phyloP scores from a whole-genome alignment of 2,329 filamentous ascomycete genomes.

The Aspergillus flavus region DNA sequence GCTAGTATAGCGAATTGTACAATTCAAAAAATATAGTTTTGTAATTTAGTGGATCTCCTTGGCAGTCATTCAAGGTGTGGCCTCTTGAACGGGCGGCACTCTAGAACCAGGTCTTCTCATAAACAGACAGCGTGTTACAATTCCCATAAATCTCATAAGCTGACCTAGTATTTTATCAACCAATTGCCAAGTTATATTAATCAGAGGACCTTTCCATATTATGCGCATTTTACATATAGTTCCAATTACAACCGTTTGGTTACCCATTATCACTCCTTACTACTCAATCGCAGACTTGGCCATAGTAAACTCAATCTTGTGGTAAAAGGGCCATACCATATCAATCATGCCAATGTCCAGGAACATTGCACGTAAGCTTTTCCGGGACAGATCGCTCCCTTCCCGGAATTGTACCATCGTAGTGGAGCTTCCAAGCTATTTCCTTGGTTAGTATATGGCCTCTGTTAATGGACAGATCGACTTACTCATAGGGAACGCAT shows the following conservation, averaged over 20 bases:
- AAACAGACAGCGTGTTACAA: not conserved
- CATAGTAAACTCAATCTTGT: not conserved
- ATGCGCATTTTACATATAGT: not conserved
- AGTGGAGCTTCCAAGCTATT: not conserved
- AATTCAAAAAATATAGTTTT: no score
- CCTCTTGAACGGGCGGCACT: no score
- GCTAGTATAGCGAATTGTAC: no score
- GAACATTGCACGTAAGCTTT: not conserved
- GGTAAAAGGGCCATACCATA: not conserved
- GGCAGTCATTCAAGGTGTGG: no score
- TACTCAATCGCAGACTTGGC: not conserved
- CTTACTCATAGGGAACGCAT: slow-evolving; percentile 51
- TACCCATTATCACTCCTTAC: no score
- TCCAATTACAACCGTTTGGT: not conserved
- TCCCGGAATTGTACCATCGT: not conserved
- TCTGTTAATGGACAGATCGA: not conserved
- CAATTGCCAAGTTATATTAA: not conserved
- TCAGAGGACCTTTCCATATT: not conserved
- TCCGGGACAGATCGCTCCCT: not conserved
- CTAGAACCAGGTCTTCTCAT: not conserved
- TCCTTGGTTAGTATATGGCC: not conserved
- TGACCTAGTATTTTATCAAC: not conserved
- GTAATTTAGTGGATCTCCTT: no score
- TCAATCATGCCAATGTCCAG: not conserved
- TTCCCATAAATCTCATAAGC: not conserved